A percentile compares a stretch with the other conserved stretches of the same genome.
Evolutionary conservation across 1,284 basidiomycete genomes (phyloP).

Genomic region (Leccinum subrobustum): DNA sequence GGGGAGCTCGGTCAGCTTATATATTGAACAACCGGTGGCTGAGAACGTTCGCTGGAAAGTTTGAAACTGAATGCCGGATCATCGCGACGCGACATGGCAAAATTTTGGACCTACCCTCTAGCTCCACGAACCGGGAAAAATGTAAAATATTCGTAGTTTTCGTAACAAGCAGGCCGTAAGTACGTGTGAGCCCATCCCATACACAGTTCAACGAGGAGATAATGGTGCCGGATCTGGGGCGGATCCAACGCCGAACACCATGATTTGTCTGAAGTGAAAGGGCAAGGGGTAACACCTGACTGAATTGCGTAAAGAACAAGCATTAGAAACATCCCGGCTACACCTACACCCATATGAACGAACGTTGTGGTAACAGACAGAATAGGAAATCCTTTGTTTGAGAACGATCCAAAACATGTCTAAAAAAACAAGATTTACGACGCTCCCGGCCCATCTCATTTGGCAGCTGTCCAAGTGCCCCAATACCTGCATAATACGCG

Average conservation of each 20-base stretch:
- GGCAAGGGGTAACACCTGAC: background rate
- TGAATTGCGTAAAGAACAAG: background rate
- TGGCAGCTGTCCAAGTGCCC: background rate
- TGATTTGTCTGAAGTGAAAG: background rate
- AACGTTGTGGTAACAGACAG: background rate
- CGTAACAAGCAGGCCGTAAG: slow-evolving; percentile 13
- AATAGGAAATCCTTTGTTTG: slow-evolving; percentile 2
- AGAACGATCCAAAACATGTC: background rate
- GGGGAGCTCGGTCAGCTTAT: slow-evolving; percentile 18
- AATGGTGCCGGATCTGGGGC: background rate
- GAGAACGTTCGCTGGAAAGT: slow-evolving; percentile 15
- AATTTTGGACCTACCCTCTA: background rate
- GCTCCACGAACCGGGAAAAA: slow-evolving; percentile 2
- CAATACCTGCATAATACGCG: background rate
- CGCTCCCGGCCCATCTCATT: background rate
- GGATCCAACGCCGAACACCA: background rate
- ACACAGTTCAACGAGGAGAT: background rate
- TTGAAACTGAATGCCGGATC: slow-evolving; percentile 8
- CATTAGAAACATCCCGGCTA: background rate
- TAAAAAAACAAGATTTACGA: background rate
- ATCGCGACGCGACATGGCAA: background rate
- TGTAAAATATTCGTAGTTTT: slow-evolving; percentile 9
- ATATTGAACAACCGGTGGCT: slow-evolving; percentile 30
- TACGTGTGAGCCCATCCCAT: slow-evolving; percentile 5
- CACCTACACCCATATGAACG: background rate